These are phyloP conservation scores for Pyricularia sp. DNA, from an alignment of 2,329 filamentous ascomycete species.

Conservation along the genomic window DNA sequence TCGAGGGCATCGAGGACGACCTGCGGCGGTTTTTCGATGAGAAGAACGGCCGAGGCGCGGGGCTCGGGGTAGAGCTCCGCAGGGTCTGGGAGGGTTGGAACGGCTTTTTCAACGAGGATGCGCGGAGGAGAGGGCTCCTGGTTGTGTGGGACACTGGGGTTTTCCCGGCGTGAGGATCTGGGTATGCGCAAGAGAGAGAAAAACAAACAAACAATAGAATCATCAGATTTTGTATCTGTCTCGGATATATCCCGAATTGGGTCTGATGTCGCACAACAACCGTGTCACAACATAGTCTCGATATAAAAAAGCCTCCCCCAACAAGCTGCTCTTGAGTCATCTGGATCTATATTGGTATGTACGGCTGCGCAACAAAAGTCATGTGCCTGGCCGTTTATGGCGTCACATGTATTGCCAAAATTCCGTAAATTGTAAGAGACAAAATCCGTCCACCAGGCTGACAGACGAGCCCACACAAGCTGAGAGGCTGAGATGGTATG, in stretches of 20 bases:
- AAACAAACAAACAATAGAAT: neutral
- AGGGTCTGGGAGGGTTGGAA: slow-evolving; percentile 46
- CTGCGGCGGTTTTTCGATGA: slow-evolving; percentile 31
- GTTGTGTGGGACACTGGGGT: slow-evolving; percentile 39
- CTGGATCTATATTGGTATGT: neutral
- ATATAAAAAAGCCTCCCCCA: neutral
- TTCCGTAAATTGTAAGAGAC: neutral
- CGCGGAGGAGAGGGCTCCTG: slow-evolving; percentile 39
- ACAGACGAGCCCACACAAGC: neutral
- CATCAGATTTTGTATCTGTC: neutral
- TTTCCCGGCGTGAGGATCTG: neutral
- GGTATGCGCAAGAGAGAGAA: neutral
- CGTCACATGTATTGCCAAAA: neutral
- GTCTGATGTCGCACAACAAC: neutral
- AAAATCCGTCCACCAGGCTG: neutral
- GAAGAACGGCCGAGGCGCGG: slow-evolving; percentile 19
- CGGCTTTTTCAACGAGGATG: slow-evolving; percentile 50
- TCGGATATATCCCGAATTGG: neutral
- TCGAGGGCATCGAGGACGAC: slow-evolving; percentile 40
- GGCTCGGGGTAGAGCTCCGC: slow-evolving; percentile 27
- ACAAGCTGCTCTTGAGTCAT: neutral
- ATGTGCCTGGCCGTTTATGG: neutral
- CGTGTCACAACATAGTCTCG: neutral
- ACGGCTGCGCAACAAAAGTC: neutral
- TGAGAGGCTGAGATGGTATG: neutral